Base-by-base conservation (phyloP, 2,329 filamentous ascomycete genomes). In the Penicillium italicum region DNA sequence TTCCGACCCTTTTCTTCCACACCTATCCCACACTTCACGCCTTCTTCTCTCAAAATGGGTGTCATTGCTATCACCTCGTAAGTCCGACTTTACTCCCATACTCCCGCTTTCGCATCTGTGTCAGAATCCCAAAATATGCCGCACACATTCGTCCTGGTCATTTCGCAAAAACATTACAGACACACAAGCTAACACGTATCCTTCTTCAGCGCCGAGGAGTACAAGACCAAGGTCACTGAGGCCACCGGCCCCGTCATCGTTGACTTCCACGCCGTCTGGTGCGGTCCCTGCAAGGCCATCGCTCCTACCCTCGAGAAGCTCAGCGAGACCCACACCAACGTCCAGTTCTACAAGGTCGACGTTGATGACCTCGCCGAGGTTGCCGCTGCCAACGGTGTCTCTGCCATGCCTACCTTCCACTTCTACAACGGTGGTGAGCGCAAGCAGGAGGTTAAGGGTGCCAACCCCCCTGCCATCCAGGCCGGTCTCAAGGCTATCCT, bases 251-350 rank as follows among this genome's bases (percentile, higher is more conserved):
- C 89, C 62, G 59, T 96, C 65, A 78, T 97, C 58, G 79, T 97
- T 69, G 93, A 97, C 80, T 91, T 85, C 79, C 91, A 88, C 75
- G 92, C 92, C 54, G 85, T 80, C 60, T 97, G 92, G 92, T 97
- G 93, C 80, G 91, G 91, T 58, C 93, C 93, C 58, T 97, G 93
- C 88, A 96, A 92, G 81, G 82, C 86, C 67, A 94, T 97, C 68
- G 85, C 91, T 18, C 93, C 92, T 57, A 76, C 85, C 60, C 79
- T 96, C 55, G 82, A 81, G 66, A 81, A 86, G 82, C 87, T 76
- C 72, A 84, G 62, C 68, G 74, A 86, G 41, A 72, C 76, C 56
- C 84, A 83, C 77, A 74, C 82, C 62, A 73, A 79, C 63, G 81
- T 88, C 63, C 80, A 84, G 74, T 97, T 96, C 78, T 85, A 85